phyloP scores from a whole-genome alignment of 2,329 filamentous ascomycete genomes.

The Fusarium circinatum region DNA sequence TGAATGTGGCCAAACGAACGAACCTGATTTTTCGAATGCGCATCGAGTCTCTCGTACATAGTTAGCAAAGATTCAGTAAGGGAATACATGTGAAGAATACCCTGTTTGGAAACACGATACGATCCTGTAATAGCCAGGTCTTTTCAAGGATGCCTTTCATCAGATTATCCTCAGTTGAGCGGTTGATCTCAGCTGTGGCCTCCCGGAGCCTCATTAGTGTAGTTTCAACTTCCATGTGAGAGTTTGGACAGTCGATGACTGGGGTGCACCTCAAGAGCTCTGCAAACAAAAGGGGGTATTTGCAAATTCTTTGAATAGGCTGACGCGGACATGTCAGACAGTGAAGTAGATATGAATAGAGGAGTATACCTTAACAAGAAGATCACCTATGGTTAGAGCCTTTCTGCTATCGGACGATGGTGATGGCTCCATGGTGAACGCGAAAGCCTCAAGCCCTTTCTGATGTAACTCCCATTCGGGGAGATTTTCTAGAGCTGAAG shows the following conservation, averaged over 20 bases:
- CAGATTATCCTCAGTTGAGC: slow-evolving; percentile 79
- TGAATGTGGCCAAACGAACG: slow-evolving; percentile 82
- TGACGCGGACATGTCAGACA: slow-evolving; percentile 49
- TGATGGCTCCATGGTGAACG: slow-evolving; percentile 76
- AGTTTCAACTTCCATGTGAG: slow-evolving; percentile 82
- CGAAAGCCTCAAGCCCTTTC: slow-evolving; percentile 84
- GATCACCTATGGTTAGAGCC: slow-evolving; percentile 82
- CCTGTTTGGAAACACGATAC: slow-evolving; percentile 77
- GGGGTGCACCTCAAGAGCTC: slow-evolving; percentile 87
- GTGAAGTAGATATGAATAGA: background rate
- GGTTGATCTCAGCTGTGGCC: slow-evolving; percentile 82
- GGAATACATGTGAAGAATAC: slow-evolving; percentile 56
- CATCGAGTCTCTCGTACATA: slow-evolving; percentile 57
- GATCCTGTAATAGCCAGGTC: slow-evolving; percentile 86
- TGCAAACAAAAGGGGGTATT: slow-evolving; percentile 87
- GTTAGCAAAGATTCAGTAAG: background rate
- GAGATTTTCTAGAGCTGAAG: slow-evolving; percentile 72
- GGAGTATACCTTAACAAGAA: slow-evolving; percentile 83
- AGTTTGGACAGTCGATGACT: slow-evolving; percentile 83
- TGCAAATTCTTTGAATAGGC: slow-evolving; percentile 93
- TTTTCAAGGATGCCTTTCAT: slow-evolving; percentile 78
- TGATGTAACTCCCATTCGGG: slow-evolving; percentile 84
- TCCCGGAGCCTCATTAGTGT: slow-evolving; percentile 77
- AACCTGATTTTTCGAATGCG: slow-evolving; percentile 71
- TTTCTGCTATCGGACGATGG: slow-evolving; percentile 73